Evolutionary conservation across 768 basidiomycete genomes (phyloP), one percentile per base, ranked within the genome.

Genomic region (Lactifluus hygrophoroides): DNA sequence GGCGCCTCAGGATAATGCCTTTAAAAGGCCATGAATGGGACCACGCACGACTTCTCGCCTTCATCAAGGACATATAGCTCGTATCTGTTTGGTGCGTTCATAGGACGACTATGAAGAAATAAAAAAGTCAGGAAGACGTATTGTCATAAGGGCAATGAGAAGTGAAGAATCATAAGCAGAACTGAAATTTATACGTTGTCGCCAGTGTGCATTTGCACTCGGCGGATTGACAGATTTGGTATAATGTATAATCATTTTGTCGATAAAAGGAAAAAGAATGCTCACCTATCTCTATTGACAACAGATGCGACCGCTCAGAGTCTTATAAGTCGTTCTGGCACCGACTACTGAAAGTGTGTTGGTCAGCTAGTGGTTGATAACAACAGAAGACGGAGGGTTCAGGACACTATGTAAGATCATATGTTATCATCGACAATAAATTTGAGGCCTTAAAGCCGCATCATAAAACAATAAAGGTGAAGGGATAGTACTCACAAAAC

Each of bases 11-110:
- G 30, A 52, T 51, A 64, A 56, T 49, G 38, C 46, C 23, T 34
- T 37, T 30, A 50, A 44, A 44, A 28, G 13, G n/a, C 48, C 40
- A 45, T 56, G 44, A 19, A 19, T 25, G 10, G 44, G 25, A 43
- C 34, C 47, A 86, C 93, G 77, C 77, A 97, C 94, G 84, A 76
- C 75, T 87, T 88, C 77, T 99, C 94, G 69, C 87, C 90, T 66
- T 97, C 94, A 19, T 93, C 90, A 47, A 97, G 80, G 48, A 95
- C 87, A 70, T 84, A 96, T 64, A 90, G 78, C 73, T 96, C 94
- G 68, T 85, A 89, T 64, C 95, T 84, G 69, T 86, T 85, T n/a
- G 93, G 94, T 46, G 93, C 93, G 75, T 99, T 99, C 88, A 96
- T 91, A 64, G 49, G 30, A 32, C 27, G 34, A 49, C 43, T 49